Conservation (phyloP, 2,329 filamentous ascomycete genomes). For the Ustulina deusta region DNA sequence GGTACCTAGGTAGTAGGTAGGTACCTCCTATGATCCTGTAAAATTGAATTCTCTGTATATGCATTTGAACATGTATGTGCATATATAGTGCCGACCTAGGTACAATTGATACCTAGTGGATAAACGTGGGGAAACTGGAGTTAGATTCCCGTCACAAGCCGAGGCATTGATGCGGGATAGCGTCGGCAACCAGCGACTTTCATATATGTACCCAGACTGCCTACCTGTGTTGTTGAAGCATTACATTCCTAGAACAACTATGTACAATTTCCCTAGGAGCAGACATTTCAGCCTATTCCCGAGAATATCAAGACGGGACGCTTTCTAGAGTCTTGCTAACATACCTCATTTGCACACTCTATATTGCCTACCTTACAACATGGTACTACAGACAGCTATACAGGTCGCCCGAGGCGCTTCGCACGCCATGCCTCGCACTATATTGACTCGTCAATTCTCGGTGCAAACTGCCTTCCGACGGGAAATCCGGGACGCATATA, state of each 20-base stretch:
- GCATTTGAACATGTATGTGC: constrained; percentile 3
- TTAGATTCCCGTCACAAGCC: constrained; percentile 42
- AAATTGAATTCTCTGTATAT: background rate
- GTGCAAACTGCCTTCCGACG: constrained; percentile 59
- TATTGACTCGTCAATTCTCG: constrained; percentile 60
- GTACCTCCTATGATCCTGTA: background rate
- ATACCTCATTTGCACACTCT: background rate
- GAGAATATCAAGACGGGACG: background rate
- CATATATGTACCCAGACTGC: background rate
- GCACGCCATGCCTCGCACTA: constrained; percentile 39
- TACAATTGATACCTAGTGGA: background rate
- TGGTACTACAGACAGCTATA: constrained; percentile 45
- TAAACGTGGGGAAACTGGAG: constrained; percentile 4
- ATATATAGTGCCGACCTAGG: background rate
- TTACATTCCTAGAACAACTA: background rate
- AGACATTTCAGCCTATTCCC: background rate
- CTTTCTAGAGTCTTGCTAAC: background rate
- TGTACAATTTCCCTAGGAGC: background rate
- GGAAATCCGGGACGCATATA: constrained; percentile 92
- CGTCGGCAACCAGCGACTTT: constrained; percentile 20
- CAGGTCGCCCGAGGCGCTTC: constrained; percentile 43
- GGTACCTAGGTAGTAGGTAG: no score
- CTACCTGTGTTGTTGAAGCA: constrained; percentile 8
- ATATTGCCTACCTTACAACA: constrained; percentile 40
- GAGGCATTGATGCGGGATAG: constrained; percentile 38